phyloP scores from a whole-genome alignment of 1,284 basidiomycete species.

The Somion occarium region DNA sequence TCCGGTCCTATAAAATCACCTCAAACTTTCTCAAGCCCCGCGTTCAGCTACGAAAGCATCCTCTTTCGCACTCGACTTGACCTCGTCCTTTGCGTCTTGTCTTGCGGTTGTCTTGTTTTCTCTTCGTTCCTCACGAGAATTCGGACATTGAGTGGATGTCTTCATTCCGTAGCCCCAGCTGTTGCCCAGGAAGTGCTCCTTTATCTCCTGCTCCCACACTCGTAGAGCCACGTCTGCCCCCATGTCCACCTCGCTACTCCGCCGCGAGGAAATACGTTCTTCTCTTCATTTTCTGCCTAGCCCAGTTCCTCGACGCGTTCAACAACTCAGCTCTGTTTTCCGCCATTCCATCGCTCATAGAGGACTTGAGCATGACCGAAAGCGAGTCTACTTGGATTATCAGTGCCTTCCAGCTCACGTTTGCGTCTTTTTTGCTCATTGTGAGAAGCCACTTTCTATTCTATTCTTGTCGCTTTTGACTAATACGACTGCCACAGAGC shows the following conservation, averaged over 20 bases:
- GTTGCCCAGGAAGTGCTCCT: background rate
- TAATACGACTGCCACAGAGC: conserved; percentile 18
- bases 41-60: background rate
- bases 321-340: conserved; percentile 44
- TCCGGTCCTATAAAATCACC: background rate
- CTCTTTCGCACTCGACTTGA: background rate
- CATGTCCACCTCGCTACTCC: conserved; percentile 27
- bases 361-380: conserved; percentile 22
- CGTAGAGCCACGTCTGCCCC: conserved; percentile 21
- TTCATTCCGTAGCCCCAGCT: background rate
- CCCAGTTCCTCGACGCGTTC: conserved; percentile 44
- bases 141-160: background rate
- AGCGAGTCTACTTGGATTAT: conserved; percentile 30
- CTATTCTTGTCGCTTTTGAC: background rate
- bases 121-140: background rate
- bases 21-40: background rate
- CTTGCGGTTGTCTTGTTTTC: background rate
- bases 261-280: conserved; percentile 26
- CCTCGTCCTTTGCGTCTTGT: background rate
- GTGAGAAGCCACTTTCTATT: conserved; percentile 17
- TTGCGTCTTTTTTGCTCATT: conserved; percentile 29
- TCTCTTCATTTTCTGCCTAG: conserved; percentile 39
- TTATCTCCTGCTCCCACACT: conserved; percentile 23
- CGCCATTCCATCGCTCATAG: conserved; percentile 33
- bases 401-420: conserved; percentile 30